Conservation (phyloP, 805 yeast species). For the Wickerhamomyces tratensis region DNA sequence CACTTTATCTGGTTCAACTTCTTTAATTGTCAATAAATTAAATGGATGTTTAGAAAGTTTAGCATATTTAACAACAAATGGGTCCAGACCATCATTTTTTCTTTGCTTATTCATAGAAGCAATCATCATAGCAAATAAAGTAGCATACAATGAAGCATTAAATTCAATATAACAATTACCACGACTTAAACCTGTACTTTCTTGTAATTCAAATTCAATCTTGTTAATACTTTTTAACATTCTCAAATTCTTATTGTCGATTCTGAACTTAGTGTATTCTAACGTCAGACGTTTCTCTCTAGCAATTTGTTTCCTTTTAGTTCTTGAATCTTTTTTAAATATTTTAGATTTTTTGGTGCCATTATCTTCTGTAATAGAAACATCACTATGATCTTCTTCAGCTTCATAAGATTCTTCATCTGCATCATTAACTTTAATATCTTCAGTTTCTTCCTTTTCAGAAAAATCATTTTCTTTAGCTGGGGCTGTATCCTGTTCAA, state of each 20-base stretch:
- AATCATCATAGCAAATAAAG: slow-evolving; percentile 8
- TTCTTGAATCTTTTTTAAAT: not conserved
- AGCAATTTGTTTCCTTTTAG: not conserved
- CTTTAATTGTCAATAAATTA: not conserved
- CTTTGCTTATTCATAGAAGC: slow-evolving; percentile 5
- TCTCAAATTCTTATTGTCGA: slow-evolving; percentile 1
- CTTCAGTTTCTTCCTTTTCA: too few species aligned
- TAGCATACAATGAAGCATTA: slow-evolving; percentile 4
- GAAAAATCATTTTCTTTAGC: too few species aligned
- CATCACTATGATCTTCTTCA: too few species aligned
- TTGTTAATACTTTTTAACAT: slow-evolving; percentile 2
- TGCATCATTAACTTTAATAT: too few species aligned
- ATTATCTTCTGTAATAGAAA: too few species aligned
- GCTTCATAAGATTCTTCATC: too few species aligned
- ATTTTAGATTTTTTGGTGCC: too few species aligned
- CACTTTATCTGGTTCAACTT: not conserved
- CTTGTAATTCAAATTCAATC: slow-evolving; percentile 7
- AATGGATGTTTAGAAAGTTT: slow-evolving; percentile 9
- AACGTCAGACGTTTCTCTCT: slow-evolving; percentile 1
- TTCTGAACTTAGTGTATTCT: not conserved
- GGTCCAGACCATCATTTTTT: too few species aligned
- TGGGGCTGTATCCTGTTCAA: too few species aligned
- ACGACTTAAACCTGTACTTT: slow-evolving; percentile 10
- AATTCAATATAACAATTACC: slow-evolving; percentile 11
- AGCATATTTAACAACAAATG: slow-evolving; percentile 7